Evolutionary conservation across 257 asterid genomes (phyloP).

Genomic region (Solanum bukasovii): DNA sequence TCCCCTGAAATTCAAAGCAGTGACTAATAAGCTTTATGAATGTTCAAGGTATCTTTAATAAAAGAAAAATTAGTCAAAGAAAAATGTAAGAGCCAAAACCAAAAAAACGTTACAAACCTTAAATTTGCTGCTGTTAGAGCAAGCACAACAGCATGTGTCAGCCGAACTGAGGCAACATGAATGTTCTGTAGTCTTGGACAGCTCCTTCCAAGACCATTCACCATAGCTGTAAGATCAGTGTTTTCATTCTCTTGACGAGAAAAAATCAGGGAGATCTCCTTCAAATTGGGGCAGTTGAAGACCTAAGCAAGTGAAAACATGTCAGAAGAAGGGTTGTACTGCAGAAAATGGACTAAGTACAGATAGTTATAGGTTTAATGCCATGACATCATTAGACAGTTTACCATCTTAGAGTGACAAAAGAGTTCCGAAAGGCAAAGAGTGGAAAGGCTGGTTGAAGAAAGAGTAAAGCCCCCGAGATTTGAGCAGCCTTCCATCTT

Average conservation of each 20-base stretch:
- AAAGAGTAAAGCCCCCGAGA: conserved; percentile 60
- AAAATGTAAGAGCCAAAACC: not conserved
- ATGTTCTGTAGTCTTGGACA: conserved; percentile 79
- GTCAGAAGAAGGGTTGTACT: not conserved
- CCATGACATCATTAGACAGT: not conserved
- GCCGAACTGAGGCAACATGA: conserved; percentile 67
- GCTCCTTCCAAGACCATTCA: conserved; percentile 69
- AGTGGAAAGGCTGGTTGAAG: conserved; percentile 58
- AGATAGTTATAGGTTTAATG: not conserved
- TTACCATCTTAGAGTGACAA: conserved; percentile 74
- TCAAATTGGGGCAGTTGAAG: conserved; percentile 74
- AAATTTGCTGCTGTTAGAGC: conserved; percentile 76
- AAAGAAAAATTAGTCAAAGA: not conserved
- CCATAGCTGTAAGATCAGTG: conserved; percentile 57
- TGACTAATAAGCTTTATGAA: not conserved
- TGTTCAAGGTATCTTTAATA: not conserved
- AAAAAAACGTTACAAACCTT: conserved; percentile 32
- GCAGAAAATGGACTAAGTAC: not conserved
- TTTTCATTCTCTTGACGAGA: conserved; percentile 72
- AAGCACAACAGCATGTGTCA: conserved; percentile 75
- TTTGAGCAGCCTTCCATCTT: conserved; percentile 93
- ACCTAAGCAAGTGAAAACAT: conserved; percentile 31
- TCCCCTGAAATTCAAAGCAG: conserved; percentile 40
- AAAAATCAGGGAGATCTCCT: conserved; percentile 73
- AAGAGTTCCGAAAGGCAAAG: conserved; percentile 88